Evolutionary conservation across 257 asterid genomes (phyloP), one percentile per base, ranked within the genome.

Genomic region (Solanum clarkiae): DNA sequence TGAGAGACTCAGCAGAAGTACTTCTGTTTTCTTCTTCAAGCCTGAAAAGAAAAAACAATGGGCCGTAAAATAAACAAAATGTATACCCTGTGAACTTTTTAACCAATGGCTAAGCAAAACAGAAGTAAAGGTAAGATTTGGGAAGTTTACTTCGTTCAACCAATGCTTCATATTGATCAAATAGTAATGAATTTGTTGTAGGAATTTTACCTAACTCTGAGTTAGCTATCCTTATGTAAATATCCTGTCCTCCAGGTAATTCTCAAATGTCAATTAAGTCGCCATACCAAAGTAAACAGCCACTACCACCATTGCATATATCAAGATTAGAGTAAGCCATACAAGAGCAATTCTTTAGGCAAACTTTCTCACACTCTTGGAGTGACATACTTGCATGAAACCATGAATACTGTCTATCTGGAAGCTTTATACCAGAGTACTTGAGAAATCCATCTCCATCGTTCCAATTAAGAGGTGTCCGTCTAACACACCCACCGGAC

Each of bases 331-430:
- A 24, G 56, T 89, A 89, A 6, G 90, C 91, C 74, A 59, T 81
- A 68, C 92, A 89, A 42, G 88, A 87, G 20, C 90, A 89, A 57
- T 89, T 87, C 57, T 44, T 87, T 47, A 59, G 8, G 77, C 92
- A 89, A 12, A 47, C 42, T 20, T 6, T 56, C 82, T 84, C 10
- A 8, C 92, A 89, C 55, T 57, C 85, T 16, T 18, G 59, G n/a
- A 82, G 83, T 20, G 70, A 63, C 89, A 84, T 79, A 47, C 71
- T 86, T 65, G 10, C 80, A 56, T 83, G 45, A 40, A 45, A 80
- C 89, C 88, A 56, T 22, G 89, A 85, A 32, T 75, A 40, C 29
- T 62, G 75, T 4, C 88, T 75, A 55, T 89, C 89, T 1, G 91
- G 91, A 51, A 89, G 62, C 53, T 89, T 89, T 40, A 84, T 84